Percentiles rank a stretch among this genome's conserved stretches.
Conservation (phyloP, 2,329 filamentous ascomycete genomes). For the Thermothelomyces thermophilus region DNA sequence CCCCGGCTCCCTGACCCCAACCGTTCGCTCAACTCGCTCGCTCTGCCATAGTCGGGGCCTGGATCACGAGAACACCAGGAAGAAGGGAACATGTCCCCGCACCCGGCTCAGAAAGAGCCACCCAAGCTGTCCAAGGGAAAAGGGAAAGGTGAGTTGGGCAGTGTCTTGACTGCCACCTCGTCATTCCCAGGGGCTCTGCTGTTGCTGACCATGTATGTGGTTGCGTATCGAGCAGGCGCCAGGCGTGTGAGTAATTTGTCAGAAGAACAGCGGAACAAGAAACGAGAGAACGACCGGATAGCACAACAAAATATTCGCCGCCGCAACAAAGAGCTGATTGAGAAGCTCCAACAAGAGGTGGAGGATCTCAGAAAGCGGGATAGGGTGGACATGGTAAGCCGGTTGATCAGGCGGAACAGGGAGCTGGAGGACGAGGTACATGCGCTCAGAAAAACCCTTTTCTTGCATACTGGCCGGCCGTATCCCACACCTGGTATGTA, state of each 20-base stretch:
- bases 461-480: slow-evolving; percentile 34
- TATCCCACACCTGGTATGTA: slow-evolving; percentile 38
- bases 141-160: slow-evolving; percentile 29
- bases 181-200: too few species aligned
- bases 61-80: too few species aligned
- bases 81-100: slow-evolving; percentile 29
- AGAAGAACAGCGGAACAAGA: slow-evolving; percentile 68
- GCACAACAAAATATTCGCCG: slow-evolving; percentile 83
- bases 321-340: slow-evolving; percentile 80
- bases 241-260: slow-evolving; percentile 33
- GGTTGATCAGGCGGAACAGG: slow-evolving; percentile 46
- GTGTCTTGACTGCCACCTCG: not conserved
- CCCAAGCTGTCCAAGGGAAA: slow-evolving; percentile 40
- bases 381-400: slow-evolving; percentile 46
- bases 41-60: too few species aligned
- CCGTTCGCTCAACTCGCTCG: too few species aligned
- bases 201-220: slow-evolving; percentile 1
- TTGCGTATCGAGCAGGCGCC: slow-evolving; percentile 38
- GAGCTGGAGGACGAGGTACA: slow-evolving; percentile 48
- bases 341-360: slow-evolving; percentile 67
- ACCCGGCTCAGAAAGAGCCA: slow-evolving; percentile 19
- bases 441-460: slow-evolving; percentile 40
- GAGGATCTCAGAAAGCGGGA: slow-evolving; percentile 57
- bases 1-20: too few species aligned
- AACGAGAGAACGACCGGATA: slow-evolving; percentile 85